Percentiles rank a stretch among this genome's conserved stretches.
Evolutionary conservation across 108 stramenopile species (phyloP).

Genomic region (Skeletonema marinoi): DNA sequence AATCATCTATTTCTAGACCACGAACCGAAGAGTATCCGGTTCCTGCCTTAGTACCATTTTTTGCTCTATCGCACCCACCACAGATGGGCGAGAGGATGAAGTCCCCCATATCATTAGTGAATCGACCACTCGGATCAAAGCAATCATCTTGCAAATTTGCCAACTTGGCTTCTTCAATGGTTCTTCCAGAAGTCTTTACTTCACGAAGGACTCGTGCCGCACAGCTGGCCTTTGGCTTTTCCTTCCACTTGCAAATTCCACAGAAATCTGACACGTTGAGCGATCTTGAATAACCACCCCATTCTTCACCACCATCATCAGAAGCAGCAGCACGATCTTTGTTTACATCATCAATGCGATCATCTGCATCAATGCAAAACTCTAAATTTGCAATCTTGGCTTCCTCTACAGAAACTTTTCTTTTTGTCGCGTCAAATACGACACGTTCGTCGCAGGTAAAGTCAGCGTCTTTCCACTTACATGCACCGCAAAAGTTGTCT

Average conservation of each 20-base stretch:
- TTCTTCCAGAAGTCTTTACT: background rate
- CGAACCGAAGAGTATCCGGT: background rate
- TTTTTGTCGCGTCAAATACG: background rate
- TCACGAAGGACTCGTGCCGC: slow-evolving; percentile 5
- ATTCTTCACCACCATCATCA: no score
- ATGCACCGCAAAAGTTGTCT: background rate
- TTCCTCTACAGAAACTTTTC: background rate
- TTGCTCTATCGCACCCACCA: background rate
- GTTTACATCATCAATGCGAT: background rate
- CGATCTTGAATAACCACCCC: no score
- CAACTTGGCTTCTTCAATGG: slow-evolving; percentile 1
- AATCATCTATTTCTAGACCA: background rate
- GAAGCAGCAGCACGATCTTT: background rate
- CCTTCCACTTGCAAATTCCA: background rate
- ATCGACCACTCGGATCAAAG: background rate
- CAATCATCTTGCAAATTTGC: slow-evolving; percentile 6
- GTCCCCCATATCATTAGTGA: background rate
- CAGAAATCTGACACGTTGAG: background rate
- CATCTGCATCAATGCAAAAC: background rate
- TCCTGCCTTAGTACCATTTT: background rate
- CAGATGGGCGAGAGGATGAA: slow-evolving; percentile 1
- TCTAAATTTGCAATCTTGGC: background rate
- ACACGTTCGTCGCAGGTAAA: background rate
- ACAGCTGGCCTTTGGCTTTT: background rate
- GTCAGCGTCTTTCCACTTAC: background rate